Evolutionary conservation across 306 rosid genomes (phyloP), one percentile per base, ranked within the genome.

Genomic region (Quercus variabilis): DNA sequence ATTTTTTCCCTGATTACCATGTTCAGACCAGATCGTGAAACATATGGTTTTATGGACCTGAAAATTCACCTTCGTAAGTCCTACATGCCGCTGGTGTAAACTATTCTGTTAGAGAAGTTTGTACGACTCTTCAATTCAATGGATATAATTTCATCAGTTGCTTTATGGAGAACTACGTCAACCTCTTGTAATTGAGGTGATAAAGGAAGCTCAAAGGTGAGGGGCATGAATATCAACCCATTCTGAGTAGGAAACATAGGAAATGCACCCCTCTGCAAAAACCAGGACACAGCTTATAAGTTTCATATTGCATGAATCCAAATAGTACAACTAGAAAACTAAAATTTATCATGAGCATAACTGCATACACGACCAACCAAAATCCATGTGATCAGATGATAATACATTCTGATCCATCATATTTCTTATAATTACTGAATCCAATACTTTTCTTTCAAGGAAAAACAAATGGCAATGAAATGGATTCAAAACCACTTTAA

Each of bases 91-190:
- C 72, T 80, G 74, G 89, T 88, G 83, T 89, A 95, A 75, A 88
- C 79, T 74, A 86, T 43, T 58, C 57, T 83, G 54, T 69, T 59
- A 57, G 84, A 76, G 72, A 63, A 56, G 38, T 52, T 74, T 69
- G 62, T 26, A 55, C 75, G 71, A 30, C 77, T 75, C 55, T 73
- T 73, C 70, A 87, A 85, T 72, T 91, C 86, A 81, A 95, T 69
- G 3, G 90, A 89, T 78, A 89, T n/a, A 78, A 92, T 95, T 83
- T 92, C 94, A 63, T 95, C 99, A 4, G 97, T 92, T 69, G 97
- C 95, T 88, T 95, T 95, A 78, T 92, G 99, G 71, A 95, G 97
- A 67, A 94, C 73, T 26, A 91, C 38, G 81, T 95, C 97, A 84
- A 90, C 88, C 69, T 95, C 91, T 77, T 86, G 84, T 60, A 95